A percentile compares a stretch with the other conserved stretches of the same genome.
phyloP scores from a whole-genome alignment of 805 yeast genomes.

The Lachancea cidri region DNA sequence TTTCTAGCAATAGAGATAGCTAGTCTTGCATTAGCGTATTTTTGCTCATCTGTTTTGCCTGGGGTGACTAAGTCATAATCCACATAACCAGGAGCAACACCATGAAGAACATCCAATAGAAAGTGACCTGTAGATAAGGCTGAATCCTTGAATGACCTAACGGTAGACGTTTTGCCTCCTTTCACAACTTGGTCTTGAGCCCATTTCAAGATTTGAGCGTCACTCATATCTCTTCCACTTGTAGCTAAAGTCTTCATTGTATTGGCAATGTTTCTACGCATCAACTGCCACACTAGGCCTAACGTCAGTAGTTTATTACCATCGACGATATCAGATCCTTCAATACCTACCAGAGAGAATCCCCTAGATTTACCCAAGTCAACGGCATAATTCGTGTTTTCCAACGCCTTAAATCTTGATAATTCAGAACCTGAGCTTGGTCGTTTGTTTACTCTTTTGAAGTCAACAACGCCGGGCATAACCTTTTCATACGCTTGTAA shows the following conservation, averaged over 20 bases:
- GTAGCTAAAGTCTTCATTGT: constrained; percentile 71
- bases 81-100: constrained; percentile 95
- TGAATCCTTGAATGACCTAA: constrained; percentile 83
- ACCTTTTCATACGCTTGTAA: constrained; percentile 95
- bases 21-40: constrained; percentile 89
- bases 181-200: constrained; percentile 80
- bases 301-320: constrained; percentile 85
- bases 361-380: constrained; percentile 89
- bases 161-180: constrained; percentile 70
- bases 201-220: constrained; percentile 87
- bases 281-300: constrained; percentile 96
- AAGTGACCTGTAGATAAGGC: constrained; percentile 73
- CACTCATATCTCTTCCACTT: constrained; percentile 72
- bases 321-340: constrained; percentile 95
- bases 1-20: constrained; percentile 98
- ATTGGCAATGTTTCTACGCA: constrained; percentile 90
- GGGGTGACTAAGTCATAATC: constrained; percentile 87
- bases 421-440: constrained; percentile 73
- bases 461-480: constrained; percentile 84
- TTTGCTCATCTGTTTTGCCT: constrained; percentile 77
- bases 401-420: constrained; percentile 89
- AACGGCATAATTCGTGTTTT: constrained; percentile 97
- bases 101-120: constrained; percentile 84
- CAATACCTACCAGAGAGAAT: constrained; percentile 94
- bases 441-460: constrained; percentile 74